Evolutionary conservation across 306 rosid genomes (phyloP).

Genomic region (Cyamopsis tetragonoloba): DNA sequence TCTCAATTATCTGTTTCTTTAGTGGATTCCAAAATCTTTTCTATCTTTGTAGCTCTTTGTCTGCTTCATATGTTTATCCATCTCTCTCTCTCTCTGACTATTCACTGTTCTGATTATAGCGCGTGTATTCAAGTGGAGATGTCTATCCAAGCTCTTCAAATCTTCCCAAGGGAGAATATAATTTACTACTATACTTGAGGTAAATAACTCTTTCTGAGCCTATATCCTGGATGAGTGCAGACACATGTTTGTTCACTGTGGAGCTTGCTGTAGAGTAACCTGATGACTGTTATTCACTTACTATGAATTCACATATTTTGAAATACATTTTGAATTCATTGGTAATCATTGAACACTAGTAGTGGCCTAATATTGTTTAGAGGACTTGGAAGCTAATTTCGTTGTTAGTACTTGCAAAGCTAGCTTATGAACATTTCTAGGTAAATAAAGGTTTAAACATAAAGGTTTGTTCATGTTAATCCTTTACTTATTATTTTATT

Average conservation of each 20-base stretch:
- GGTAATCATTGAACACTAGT: not conserved
- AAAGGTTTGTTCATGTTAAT: not conserved
- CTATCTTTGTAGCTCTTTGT: slow-evolving; percentile 1
- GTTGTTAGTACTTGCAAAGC: slow-evolving; percentile 6
- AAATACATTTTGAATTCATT: not conserved
- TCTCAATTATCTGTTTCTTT: not conserved
- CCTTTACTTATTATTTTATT: slow-evolving; percentile 16
- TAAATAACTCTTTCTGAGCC: slow-evolving; percentile 33
- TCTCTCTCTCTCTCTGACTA: slow-evolving; percentile 19
- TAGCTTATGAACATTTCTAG: slow-evolving; percentile 18
- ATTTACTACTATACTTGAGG: slow-evolving; percentile 76
- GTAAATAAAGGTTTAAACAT: slow-evolving; percentile 1
- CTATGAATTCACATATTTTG: not conserved
- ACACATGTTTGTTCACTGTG: slow-evolving; percentile 10
- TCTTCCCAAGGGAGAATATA: slow-evolving; percentile 94
- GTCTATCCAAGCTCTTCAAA: slow-evolving; percentile 69
- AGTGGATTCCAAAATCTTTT: slow-evolving; percentile 8
- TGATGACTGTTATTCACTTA: not conserved
- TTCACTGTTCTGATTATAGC: slow-evolving; percentile 48
- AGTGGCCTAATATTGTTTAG: slow-evolving; percentile 1
- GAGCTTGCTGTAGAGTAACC: slow-evolving; percentile 8
- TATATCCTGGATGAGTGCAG: slow-evolving; percentile 14
- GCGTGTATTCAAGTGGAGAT: slow-evolving; percentile 78
- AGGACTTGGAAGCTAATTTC: slow-evolving; percentile 5
- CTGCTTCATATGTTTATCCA: slow-evolving; percentile 17